Conservation (phyloP, 192 early-diverging fungal species). For the Umbelopsis isabellina region DNA sequence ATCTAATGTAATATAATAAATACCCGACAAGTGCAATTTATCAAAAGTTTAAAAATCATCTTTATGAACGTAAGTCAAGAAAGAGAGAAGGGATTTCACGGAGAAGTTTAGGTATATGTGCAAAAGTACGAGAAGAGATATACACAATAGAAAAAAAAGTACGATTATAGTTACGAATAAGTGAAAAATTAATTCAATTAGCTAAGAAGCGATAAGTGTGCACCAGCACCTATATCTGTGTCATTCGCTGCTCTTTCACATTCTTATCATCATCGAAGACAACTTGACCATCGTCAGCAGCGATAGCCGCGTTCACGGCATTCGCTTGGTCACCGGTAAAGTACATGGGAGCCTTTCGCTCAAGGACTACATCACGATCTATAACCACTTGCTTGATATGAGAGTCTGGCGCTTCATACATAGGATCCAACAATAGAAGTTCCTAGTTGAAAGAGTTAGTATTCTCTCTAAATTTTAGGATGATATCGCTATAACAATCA, state of each 20-base stretch:
- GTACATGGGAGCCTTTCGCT: constrained; percentile 65
- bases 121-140: constrained; percentile 16
- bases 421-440: constrained; percentile 73
- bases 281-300: constrained; percentile 21
- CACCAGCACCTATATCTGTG: constrained; percentile 5
- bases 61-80: neutral
- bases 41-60: too few relatives aligned
- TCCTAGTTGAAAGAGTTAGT: constrained; percentile 48
- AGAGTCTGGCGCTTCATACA: constrained; percentile 81
- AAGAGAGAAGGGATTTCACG: neutral
- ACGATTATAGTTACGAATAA: neutral
- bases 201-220: too few relatives aligned
- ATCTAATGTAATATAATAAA: neutral
- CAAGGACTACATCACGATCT: constrained; percentile 63
- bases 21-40: too few relatives aligned
- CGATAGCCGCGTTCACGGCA: constrained; percentile 18
- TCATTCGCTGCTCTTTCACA: constrained; percentile 28
- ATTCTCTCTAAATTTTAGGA: neutral
- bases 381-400: constrained; percentile 75
- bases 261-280: neutral
- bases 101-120: constrained; percentile 8
- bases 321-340: constrained; percentile 47
- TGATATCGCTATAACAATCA: neutral
- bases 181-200: too few relatives aligned
- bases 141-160: constrained; percentile 14